phyloP scores from a whole-genome alignment of 306 rosid species.

The Prunus mongolica region DNA sequence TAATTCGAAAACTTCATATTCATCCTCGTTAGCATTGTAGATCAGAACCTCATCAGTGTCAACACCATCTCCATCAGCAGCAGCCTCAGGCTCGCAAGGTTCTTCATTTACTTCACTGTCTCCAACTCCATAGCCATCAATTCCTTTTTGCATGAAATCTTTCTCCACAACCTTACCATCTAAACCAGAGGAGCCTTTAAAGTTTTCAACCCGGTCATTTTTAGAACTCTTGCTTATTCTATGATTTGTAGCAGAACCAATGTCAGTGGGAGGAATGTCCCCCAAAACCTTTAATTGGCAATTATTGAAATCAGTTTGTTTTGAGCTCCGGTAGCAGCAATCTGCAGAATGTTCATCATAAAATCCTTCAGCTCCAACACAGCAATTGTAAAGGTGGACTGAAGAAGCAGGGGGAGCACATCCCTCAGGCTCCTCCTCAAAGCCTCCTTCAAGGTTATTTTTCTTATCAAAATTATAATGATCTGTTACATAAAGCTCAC shows the following conservation, averaged over 20 bases:
- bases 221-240: conserved; percentile 21
- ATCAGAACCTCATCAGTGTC: conserved; percentile 55
- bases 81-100: conserved; percentile 30
- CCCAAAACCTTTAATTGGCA: conserved; percentile 33
- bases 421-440: conserved; percentile 28
- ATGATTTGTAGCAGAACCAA: conserved; percentile 30
- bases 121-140: conserved; percentile 23
- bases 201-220: conserved; percentile 20
- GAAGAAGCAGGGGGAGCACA: conserved; percentile 25
- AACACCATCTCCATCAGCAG: conserved; percentile 44
- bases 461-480: conserved; percentile 23
- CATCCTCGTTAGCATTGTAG: conserved; percentile 46
- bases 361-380: conserved; percentile 38
- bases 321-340: conserved; percentile 33
- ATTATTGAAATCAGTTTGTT: conserved; percentile 41
- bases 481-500: conserved; percentile 23
- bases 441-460: conserved; percentile 24
- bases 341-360: conserved; percentile 39
- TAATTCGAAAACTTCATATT: conserved; percentile 76
- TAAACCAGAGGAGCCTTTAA: conserved; percentile 36
- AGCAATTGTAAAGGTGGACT: conserved; percentile 36
- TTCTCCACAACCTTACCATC: conserved; percentile 32
- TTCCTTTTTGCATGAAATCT: conserved; percentile 31
- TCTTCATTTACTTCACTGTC: conserved; percentile 36
- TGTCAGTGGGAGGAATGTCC: conserved; percentile 34